Evolutionary conservation across 2,329 filamentous ascomycete species (phyloP), one percentile per base, ranked within the genome.

Genomic region (Aspergillus persii): DNA sequence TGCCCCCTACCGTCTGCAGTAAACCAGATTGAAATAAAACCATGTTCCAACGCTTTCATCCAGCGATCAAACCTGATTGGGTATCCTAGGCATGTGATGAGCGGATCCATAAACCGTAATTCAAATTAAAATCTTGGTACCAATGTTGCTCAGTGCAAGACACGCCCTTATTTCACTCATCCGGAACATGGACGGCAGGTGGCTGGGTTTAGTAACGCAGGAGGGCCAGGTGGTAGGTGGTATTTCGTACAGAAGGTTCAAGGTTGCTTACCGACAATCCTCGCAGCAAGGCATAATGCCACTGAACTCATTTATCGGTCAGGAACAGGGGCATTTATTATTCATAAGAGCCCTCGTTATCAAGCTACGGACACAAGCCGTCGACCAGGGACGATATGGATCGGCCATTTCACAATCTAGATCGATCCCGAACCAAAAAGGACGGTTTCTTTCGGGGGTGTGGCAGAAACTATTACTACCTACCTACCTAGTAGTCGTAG

Each of bases 391-490:
- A 50, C 33, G 30, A 54, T 54, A 49, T 46, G 46, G 30, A 31
- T 27, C 15, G 36, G 26, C 23, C 30, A 49, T 41, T 60, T 27
- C 33, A 31, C 30, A 49, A 30, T 60, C 33, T 27, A 31, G 48
- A 51, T 60, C 53, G 46, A 47, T 18, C 31, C 49, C 48, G 33
- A 53, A 41, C 53, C 53, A 39, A 56, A 39, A 56, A 41, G 23
- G 53, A 53, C 36, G 54, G 54, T 53, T 56, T 57, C 52, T 61
- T 57, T 50, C 44, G 54, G 46, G 53, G 50, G 53, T 46, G 56
- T 41, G 59, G 53, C 49, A 56, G 54, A 30, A 23, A 23, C 18
- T 23, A 23, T 23, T 1, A 23, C 18, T 23, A 23, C 18, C 18
- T 23, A 23, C 18, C 18, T 23, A 23, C 18, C 18, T 23, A 23